phyloP scores from a whole-genome alignment of 306 rosid species.

The Dalbergia oliveri region DNA sequence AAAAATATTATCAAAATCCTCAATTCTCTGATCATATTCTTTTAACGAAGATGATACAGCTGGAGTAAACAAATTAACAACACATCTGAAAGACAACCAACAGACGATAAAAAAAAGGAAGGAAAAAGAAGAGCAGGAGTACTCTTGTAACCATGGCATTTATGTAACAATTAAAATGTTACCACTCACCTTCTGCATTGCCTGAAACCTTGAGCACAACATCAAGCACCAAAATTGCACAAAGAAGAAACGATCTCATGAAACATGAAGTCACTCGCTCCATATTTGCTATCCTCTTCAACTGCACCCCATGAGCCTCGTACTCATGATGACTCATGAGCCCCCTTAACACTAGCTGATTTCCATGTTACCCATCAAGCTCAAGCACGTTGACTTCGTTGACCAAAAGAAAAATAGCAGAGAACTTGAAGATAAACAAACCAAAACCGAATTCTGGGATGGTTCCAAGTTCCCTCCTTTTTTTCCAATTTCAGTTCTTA shows the following conservation, averaged over 20 bases:
- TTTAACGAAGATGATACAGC: too few relatives aligned
- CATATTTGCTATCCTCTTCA: slow-evolving; percentile 29
- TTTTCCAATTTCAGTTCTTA: background rate
- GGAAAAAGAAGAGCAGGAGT: background rate
- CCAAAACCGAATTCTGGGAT: background rate
- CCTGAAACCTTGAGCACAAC: slow-evolving; percentile 45
- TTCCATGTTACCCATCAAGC: slow-evolving; percentile 23
- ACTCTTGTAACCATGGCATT: background rate
- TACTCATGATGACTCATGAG: background rate
- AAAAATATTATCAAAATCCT: too few relatives aligned
- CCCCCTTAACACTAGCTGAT: background rate
- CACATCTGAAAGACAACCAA: background rate
- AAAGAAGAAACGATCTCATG: slow-evolving; percentile 28
- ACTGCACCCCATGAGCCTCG: slow-evolving; percentile 13
- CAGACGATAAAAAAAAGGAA: background rate
- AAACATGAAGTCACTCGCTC: slow-evolving; percentile 40
- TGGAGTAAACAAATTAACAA: background rate
- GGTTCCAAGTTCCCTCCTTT: slow-evolving; percentile 17
- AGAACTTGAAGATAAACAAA: slow-evolving; percentile 11
- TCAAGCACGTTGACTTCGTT: slow-evolving; percentile 38
- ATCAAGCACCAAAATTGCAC: background rate
- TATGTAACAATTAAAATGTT: background rate
- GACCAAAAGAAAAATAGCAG: slow-evolving; percentile 25
- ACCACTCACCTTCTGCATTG: slow-evolving; percentile 45
- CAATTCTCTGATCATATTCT: too few relatives aligned